Evolutionary conservation across 1,284 basidiomycete genomes (phyloP).

Genomic region (Cryptococcus wingfieldii): DNA sequence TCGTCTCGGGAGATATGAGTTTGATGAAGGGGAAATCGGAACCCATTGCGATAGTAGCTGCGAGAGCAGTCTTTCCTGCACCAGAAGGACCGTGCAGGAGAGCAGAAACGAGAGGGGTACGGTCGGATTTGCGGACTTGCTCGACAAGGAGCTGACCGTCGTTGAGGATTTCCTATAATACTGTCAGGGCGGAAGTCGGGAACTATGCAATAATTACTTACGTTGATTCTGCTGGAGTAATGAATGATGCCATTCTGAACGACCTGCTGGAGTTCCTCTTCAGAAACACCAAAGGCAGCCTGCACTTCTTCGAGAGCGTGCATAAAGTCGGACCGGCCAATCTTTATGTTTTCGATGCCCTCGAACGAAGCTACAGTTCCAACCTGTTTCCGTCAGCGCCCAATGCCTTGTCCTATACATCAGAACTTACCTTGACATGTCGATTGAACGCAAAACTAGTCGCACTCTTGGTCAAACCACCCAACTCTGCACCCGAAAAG

Average conservation of each 20-base stretch:
- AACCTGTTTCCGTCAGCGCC: constrained; percentile 52
- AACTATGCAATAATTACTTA: constrained; percentile 11
- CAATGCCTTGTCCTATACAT: not conserved
- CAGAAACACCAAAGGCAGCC: constrained; percentile 94
- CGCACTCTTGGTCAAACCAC: constrained; percentile 93
- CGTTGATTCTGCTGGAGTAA: constrained; percentile 68
- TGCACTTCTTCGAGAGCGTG: constrained; percentile 91
- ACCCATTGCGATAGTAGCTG: constrained; percentile 87
- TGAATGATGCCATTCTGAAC: constrained; percentile 98
- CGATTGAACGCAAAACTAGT: constrained; percentile 97
- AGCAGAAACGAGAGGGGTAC: constrained; percentile 88
- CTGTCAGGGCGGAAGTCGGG: constrained; percentile 1
- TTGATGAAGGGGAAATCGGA: constrained; percentile 98
- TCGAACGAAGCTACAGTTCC: constrained; percentile 96
- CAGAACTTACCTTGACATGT: constrained; percentile 71
- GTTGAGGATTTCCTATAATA: constrained; percentile 69
- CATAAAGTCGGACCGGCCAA: constrained; percentile 84
- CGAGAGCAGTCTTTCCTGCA: constrained; percentile 92
- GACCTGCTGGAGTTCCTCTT: constrained; percentile 91
- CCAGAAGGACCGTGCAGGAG: constrained; percentile 84
- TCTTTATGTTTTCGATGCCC: constrained; percentile 88
- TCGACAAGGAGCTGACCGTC: constrained; percentile 92
- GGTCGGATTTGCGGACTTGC: constrained; percentile 83
- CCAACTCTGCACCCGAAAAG: constrained; percentile 96
- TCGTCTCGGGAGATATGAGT: constrained; percentile 89